phyloP scores from a whole-genome alignment of 2,329 filamentous ascomycete genomes.

The Atkinsonella texensis region DNA sequence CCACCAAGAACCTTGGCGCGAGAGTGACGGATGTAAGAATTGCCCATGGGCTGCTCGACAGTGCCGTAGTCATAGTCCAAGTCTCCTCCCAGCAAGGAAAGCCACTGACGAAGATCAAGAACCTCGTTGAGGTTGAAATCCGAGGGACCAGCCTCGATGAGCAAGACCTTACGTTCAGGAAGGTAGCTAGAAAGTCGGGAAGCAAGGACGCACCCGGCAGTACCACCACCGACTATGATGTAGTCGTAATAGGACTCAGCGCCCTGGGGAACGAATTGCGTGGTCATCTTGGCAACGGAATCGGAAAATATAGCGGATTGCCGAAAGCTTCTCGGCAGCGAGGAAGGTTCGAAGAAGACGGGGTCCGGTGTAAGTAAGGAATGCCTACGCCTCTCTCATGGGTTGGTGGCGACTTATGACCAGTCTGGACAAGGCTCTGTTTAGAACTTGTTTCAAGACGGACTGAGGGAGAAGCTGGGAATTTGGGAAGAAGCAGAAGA shows the following conservation, averaged over 20 bases:
- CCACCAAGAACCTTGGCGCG: slow-evolving; percentile 86
- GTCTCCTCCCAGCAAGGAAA: slow-evolving; percentile 71
- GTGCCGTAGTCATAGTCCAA: slow-evolving; percentile 88
- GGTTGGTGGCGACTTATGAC: no score
- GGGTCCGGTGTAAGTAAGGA: no score
- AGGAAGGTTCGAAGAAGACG: no score
- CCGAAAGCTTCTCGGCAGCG: no score
- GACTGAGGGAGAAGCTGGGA: neutral
- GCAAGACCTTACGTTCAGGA: slow-evolving; percentile 65
- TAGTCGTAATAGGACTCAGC: slow-evolving; percentile 67
- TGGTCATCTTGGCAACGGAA: slow-evolving; percentile 43
- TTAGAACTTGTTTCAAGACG: neutral
- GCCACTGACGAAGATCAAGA: slow-evolving; percentile 77
- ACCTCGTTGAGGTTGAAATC: slow-evolving; percentile 84
- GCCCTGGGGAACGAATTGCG: slow-evolving; percentile 50
- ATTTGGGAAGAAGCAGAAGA: neutral
- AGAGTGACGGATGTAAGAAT: slow-evolving; percentile 85
- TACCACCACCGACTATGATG: slow-evolving; percentile 75
- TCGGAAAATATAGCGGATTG: no score
- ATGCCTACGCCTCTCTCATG: no score
- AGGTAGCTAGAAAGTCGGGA: slow-evolving; percentile 72
- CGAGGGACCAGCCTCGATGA: slow-evolving; percentile 82
- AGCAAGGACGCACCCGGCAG: slow-evolving; percentile 75
- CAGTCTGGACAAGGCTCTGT: no score
- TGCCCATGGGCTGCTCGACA: slow-evolving; percentile 81